Evolutionary conservation across 805 yeast genomes (phyloP).

Genomic region (Candida endomychidarum): DNA sequence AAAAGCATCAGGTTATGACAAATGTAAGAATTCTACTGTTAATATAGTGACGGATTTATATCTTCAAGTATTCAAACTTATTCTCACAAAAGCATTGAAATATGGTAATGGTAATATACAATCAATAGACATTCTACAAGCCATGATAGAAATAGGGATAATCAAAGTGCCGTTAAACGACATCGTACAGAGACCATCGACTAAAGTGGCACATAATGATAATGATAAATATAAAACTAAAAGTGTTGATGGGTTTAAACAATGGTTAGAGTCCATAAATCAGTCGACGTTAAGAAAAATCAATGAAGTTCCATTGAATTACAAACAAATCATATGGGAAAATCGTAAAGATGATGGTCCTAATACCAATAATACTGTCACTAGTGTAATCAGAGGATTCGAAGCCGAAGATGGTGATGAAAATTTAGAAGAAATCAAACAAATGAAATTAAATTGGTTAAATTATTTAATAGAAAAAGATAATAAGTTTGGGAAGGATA

Average conservation of each 20-base stretch:
- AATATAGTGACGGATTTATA: constrained; percentile 79
- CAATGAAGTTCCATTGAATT: constrained; percentile 27
- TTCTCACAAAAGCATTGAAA: constrained; percentile 50
- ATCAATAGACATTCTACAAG: constrained; percentile 70
- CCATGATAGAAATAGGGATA: constrained; percentile 62
- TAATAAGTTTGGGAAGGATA: constrained; percentile 35
- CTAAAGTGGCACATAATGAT: not conserved
- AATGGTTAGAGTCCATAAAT: constrained; percentile 37
- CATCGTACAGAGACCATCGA: constrained; percentile 12
- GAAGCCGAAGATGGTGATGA: constrained; percentile 20
- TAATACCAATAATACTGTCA: constrained; percentile 32
- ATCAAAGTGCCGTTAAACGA: constrained; percentile 46
- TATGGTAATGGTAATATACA: constrained; percentile 49
- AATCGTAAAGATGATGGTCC: constrained; percentile 32
- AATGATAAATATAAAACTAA: constrained; percentile 31
- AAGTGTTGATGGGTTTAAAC: constrained; percentile 35
- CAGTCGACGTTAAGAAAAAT: constrained; percentile 9
- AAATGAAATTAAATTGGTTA: constrained; percentile 29
- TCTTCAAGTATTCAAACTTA: constrained; percentile 56
- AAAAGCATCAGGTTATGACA: constrained; percentile 81
- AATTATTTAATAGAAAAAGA: constrained; percentile 38
- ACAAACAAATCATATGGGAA: constrained; percentile 35
- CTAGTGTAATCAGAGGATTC: constrained; percentile 25
- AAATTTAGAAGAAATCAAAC: constrained; percentile 20
- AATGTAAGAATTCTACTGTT: constrained; percentile 66